Conservation (phyloP, 495 filamentous ascomycete species). For the Penicillium ucsense region DNA sequence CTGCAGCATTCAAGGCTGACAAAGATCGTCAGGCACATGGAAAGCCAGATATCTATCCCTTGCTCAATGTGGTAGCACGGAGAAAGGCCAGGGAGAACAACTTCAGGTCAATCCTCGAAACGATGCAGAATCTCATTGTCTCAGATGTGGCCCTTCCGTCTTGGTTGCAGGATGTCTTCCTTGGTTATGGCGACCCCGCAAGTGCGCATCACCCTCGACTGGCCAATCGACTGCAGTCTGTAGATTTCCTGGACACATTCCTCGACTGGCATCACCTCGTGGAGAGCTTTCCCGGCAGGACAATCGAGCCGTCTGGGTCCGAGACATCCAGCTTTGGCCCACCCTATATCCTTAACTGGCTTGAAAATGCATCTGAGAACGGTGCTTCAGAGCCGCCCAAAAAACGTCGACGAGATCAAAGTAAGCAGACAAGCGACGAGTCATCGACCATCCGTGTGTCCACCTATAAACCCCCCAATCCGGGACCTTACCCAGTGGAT, state of each 20-base stretch:
- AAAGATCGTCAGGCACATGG: slow-evolving; percentile 51
- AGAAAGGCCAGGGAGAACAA: slow-evolving; percentile 89
- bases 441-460: slow-evolving; percentile 68
- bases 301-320: slow-evolving; percentile 63
- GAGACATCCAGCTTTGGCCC: slow-evolving; percentile 68
- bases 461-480: slow-evolving; percentile 85
- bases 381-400: slow-evolving; percentile 52
- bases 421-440: slow-evolving; percentile 48
- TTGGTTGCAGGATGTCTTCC: slow-evolving; percentile 94
- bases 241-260: slow-evolving; percentile 93
- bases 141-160: slow-evolving; percentile 78
- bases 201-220: slow-evolving; percentile 79
- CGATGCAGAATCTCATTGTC: slow-evolving; percentile 76
- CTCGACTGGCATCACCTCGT: slow-evolving; percentile 91
- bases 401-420: slow-evolving; percentile 71
- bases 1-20: slow-evolving; percentile 70
- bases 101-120: slow-evolving; percentile 88
- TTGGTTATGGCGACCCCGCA: slow-evolving; percentile 89
- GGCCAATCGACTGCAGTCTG: slow-evolving; percentile 59
- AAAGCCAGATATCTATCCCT: slow-evolving; percentile 70
- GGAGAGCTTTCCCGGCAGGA: slow-evolving; percentile 76
- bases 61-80: slow-evolving; percentile 78
- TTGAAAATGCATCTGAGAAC: slow-evolving; percentile 36
- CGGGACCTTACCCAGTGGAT: slow-evolving; percentile 85
- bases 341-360: slow-evolving; percentile 70